Evolutionary conservation across 2,329 filamentous ascomycete genomes (phyloP), one percentile per base, ranked within the genome.

Genomic region (Hypoxylon sp.): DNA sequence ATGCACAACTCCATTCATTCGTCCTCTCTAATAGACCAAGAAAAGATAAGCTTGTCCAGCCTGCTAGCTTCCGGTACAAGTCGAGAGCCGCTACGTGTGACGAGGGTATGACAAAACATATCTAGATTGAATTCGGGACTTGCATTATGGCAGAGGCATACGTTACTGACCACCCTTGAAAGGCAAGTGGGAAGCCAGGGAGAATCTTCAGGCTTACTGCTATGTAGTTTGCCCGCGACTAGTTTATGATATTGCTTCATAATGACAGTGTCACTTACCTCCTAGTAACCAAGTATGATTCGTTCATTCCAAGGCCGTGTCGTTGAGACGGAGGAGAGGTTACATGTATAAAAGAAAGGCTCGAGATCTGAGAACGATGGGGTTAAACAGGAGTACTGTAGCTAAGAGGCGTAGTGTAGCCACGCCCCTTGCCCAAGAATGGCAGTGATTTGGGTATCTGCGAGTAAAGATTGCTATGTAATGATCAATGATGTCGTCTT

Each of bases 11-110:
- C 41, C 53, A 56, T 37, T 12, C 21, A 56, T 19, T 47, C 29
- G 8, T 48, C 43, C 11, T 27, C 19, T 14, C 48, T 57, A 30
- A 32, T 27, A 23, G 54, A 16, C 54, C 54, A 57, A 1, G 54
- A 27, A 23, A 39, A 48, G 7, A 48, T 4, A 2, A 48, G 27
- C 12, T 30, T 11, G 14, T 16, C 30, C 23, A 14, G 21, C n/a
- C 23, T 41, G 16, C 30, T 37, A 12, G 43, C 43, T 19, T 39
- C 12, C 3, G 12, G 19, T 21, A 48, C 4, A 32, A 57, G 29
- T 11, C 43, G 41, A 5, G 29, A 39, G 19, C 53, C 51, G 29
- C 30, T 29, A n/a, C 27, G 29, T 23, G 43, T 48, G 4, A 43
- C 19, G 21, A 56, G 39, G 29, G 53, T 12, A 8, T 47, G 21